phyloP scores from a whole-genome alignment of 352 stramenopile species.

The Peronospora belbahrii region DNA sequence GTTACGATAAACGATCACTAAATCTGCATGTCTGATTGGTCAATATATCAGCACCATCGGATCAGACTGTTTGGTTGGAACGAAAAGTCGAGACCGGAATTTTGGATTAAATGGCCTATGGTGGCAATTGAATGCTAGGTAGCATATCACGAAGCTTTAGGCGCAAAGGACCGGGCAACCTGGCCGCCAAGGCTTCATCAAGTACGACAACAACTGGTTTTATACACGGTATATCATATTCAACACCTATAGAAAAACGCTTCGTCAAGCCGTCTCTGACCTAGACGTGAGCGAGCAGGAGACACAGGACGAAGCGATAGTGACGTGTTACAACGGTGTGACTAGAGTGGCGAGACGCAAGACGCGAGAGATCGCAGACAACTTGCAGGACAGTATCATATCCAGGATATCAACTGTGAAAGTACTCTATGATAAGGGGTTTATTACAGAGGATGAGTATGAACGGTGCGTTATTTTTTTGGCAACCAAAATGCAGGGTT shows the following conservation, averaged over 20 bases:
- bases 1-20: too few species aligned
- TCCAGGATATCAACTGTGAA: conserved; percentile 63
- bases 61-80: too few species aligned
- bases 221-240: conserved; percentile 51
- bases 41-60: too few species aligned
- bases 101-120: too few species aligned
- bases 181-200: too few species aligned
- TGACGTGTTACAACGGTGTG: conserved; percentile 10
- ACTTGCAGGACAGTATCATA: conserved; percentile 49
- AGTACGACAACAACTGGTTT: conserved; percentile 14
- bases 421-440: conserved; percentile 69
- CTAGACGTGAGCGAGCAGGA: conserved; percentile 24
- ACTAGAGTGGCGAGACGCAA: conserved; percentile 25
- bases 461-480: conserved; percentile 31
- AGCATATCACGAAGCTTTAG: too few species aligned
- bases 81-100: too few species aligned
- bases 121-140: too few species aligned
- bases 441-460: conserved; percentile 73
- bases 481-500: neutral
- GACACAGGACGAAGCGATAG: conserved; percentile 4
- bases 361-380: conserved; percentile 26
- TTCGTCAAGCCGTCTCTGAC: conserved; percentile 11
- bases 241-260: conserved; percentile 39
- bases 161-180: too few species aligned
- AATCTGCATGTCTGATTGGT: too few species aligned